A percentile compares a stretch with the other conserved stretches of the same genome.
phyloP scores from a whole-genome alignment of 495 filamentous ascomycete species.

The Venustampulla echinocandica region DNA sequence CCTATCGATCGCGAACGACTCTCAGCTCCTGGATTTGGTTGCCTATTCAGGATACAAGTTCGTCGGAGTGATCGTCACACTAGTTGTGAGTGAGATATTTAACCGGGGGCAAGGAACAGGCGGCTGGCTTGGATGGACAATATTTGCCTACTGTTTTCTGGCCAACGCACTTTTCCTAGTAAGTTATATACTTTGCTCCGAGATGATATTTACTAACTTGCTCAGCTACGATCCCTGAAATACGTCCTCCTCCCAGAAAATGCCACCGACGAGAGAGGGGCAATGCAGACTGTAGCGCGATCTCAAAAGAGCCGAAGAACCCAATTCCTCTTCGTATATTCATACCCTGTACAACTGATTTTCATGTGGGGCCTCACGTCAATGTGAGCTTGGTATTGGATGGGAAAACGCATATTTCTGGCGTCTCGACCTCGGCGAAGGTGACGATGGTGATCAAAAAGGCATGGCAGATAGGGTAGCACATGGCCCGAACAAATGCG shows the following conservation, averaged over 20 bases:
- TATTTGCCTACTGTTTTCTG: slow-evolving; percentile 83
- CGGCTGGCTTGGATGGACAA: slow-evolving; percentile 77
- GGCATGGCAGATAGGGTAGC: no score
- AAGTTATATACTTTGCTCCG: slow-evolving; percentile 26
- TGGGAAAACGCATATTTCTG: slow-evolving; percentile 10
- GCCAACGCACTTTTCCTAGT: slow-evolving; percentile 96
- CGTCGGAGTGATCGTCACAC: slow-evolving; percentile 84
- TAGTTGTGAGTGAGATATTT: slow-evolving; percentile 66
- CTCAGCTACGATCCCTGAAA: slow-evolving; percentile 81
- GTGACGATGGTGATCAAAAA: no score
- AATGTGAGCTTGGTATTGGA: background rate
- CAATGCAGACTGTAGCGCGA: slow-evolving; percentile 70
- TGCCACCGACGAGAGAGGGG: slow-evolving; percentile 52
- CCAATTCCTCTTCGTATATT: slow-evolving; percentile 92
- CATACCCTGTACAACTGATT: slow-evolving; percentile 83
- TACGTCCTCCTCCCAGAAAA: slow-evolving; percentile 92
- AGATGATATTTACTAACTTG: slow-evolving; percentile 21
- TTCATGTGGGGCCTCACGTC: slow-evolving; percentile 89
- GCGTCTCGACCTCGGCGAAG: slow-evolving; percentile 1
- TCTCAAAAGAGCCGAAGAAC: slow-evolving; percentile 82
- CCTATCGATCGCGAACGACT: slow-evolving; percentile 77
- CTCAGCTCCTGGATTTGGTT: slow-evolving; percentile 82
- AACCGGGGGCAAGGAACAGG: slow-evolving; percentile 71
- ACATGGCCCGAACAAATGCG: no score
- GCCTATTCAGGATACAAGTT: slow-evolving; percentile 99